These are phyloP conservation scores for Athelia sp. DNA, from an alignment of 1,284 basidiomycete genomes.

Conservation along the genomic window DNA sequence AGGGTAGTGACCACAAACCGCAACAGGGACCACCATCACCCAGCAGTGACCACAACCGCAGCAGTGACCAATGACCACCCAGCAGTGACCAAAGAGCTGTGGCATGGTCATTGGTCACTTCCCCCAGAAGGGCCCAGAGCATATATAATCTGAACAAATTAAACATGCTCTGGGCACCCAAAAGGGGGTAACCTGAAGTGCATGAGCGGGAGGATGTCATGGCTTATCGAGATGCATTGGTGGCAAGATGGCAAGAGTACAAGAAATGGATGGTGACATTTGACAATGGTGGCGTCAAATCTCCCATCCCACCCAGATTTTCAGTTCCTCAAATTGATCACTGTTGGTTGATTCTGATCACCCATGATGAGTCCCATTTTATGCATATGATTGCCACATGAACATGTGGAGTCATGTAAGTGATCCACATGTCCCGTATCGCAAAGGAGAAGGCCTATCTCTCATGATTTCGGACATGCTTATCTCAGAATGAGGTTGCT, in stretches of 20 bases:
- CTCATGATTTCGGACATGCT: constrained; percentile 18
- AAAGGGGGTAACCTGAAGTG: constrained; percentile 15
- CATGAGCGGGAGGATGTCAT: constrained; percentile 16
- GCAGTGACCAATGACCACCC: too few relatives aligned
- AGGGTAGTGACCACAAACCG: too few relatives aligned
- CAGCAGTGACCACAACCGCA: too few relatives aligned
- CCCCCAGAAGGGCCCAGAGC: too few relatives aligned
- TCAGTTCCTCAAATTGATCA: constrained; percentile 5
- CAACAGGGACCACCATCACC: too few relatives aligned
- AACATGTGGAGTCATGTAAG: constrained; percentile 9
- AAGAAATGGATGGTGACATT: constrained; percentile 11
- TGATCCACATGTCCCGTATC: constrained; percentile 6
- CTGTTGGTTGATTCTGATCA: constrained; percentile 8
- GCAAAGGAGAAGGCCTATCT: constrained; percentile 16
- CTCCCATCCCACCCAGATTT: constrained; percentile 4
- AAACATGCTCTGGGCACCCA: too few relatives aligned
- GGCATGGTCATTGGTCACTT: too few relatives aligned
- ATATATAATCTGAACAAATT: too few relatives aligned
- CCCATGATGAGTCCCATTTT: constrained; percentile 19
- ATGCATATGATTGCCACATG: constrained; percentile 13
- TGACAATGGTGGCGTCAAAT: constrained; percentile 10
- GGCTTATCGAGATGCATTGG: constrained; percentile 9
- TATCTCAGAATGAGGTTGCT: constrained; percentile 9
- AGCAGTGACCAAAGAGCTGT: too few relatives aligned
- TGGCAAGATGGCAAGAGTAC: constrained; percentile 8